Percentiles rank a stretch among this genome's conserved stretches.
Evolutionary conservation across 2,329 filamentous ascomycete genomes (phyloP).

Genomic region (Apiospora marii): DNA sequence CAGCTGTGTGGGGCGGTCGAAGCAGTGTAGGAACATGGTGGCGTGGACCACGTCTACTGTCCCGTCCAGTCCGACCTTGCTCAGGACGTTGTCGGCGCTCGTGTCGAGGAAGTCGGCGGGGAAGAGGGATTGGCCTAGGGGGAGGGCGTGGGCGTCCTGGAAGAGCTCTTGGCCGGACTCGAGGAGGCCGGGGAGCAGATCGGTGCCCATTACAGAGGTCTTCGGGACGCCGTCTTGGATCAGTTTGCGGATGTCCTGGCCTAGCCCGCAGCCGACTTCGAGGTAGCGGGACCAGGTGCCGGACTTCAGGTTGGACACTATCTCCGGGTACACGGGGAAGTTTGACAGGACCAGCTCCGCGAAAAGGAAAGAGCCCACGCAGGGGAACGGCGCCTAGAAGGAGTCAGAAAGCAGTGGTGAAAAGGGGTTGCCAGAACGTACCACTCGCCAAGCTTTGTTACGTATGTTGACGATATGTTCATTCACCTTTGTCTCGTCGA

Average conservation of each 20-base stretch:
- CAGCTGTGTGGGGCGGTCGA: slow-evolving; percentile 20
- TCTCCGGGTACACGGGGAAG: slow-evolving; percentile 1
- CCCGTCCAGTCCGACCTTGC: background rate
- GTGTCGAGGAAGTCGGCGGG: slow-evolving; percentile 19
- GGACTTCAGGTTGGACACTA: background rate
- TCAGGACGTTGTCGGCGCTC: background rate
- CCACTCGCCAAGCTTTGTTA: slow-evolving; percentile 17
- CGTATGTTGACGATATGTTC: background rate
- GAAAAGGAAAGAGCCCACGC: slow-evolving; percentile 21
- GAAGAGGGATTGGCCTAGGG: background rate
- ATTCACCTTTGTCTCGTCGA: background rate
- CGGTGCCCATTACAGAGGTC: background rate
- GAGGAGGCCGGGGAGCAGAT: background rate
- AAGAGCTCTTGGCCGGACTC: slow-evolving; percentile 1
- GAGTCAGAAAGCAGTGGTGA: background rate
- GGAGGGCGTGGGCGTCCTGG: background rate
- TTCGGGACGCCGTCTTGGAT: slow-evolving; percentile 16
- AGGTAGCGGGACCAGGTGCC: slow-evolving; percentile 1
- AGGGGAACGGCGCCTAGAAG: slow-evolving; percentile 1
- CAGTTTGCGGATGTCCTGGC: slow-evolving; percentile 20
- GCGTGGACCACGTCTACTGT: slow-evolving; percentile 13
- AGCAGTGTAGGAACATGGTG: slow-evolving; percentile 24
- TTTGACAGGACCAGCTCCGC: slow-evolving; percentile 18
- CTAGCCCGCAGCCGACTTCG: slow-evolving; percentile 10
- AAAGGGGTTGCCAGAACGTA: background rate